Conservation (phyloP, 768 basidiomycete genomes). For the Gyrodon lividus region DNA sequence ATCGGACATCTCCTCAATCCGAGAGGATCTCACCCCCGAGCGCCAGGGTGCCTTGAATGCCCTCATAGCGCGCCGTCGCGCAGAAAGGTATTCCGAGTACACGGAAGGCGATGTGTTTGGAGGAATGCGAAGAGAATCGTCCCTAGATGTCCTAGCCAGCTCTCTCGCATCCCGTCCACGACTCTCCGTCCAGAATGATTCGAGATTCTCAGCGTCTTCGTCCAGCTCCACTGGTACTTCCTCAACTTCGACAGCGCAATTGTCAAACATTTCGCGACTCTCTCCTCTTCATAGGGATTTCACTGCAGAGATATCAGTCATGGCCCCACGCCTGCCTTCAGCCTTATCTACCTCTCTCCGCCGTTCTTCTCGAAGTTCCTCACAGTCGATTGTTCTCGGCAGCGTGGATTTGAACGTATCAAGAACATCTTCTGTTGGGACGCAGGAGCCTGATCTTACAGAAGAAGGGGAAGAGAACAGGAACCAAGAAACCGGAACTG, state of each 20-base stretch:
- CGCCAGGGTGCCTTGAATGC: slow-evolving; percentile 38
- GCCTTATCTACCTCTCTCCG: slow-evolving; percentile 21
- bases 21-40: slow-evolving; percentile 22
- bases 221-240: slow-evolving; percentile 17
- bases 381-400: slow-evolving; percentile 26
- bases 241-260: slow-evolving; percentile 22
- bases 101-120: slow-evolving; percentile 26
- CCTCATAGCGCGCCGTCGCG: slow-evolving; percentile 31
- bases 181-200: slow-evolving; percentile 11
- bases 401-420: slow-evolving; percentile 26
- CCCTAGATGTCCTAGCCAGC: slow-evolving; percentile 20
- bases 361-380: slow-evolving; percentile 20
- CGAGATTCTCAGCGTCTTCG: slow-evolving; percentile 15
- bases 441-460: slow-evolving; percentile 10
- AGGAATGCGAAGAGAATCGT: slow-evolving; percentile 12
- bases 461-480: slow-evolving; percentile 14
- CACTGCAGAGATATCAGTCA: slow-evolving; percentile 16
- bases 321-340: slow-evolving; percentile 14
- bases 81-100: slow-evolving; percentile 9
- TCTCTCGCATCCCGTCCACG: slow-evolving; percentile 27
- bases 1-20: slow-evolving; percentile 31
- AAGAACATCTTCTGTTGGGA: slow-evolving; percentile 12
- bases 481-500: slow-evolving; percentile 5
- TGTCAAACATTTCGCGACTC: slow-evolving; percentile 11
- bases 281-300: slow-evolving; percentile 8